These are phyloP conservation scores for Trichoderma sp. DNA, from an alignment of 2,329 filamentous ascomycete genomes.

Conservation along the genomic window DNA sequence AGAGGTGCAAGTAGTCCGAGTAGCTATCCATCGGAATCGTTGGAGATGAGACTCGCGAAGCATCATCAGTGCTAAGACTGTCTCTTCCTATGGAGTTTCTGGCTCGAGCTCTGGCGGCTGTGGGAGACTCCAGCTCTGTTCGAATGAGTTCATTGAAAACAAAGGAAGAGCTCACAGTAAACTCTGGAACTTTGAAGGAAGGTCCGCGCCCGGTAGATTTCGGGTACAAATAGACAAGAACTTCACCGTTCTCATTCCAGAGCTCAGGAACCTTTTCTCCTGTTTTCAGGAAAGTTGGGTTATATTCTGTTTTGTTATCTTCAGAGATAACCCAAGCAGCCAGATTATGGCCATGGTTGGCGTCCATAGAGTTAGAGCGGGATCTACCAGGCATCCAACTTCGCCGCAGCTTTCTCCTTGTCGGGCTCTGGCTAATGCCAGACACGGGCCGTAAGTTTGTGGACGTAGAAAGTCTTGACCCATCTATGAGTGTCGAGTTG, in stretches of 20 bases:
- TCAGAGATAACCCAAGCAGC: slow-evolving; percentile 56
- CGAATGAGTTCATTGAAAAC: slow-evolving; percentile 54
- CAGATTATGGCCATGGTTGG: slow-evolving; percentile 24
- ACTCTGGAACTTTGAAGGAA: slow-evolving; percentile 59
- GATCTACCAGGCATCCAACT: slow-evolving; percentile 56
- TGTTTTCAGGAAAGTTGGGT: slow-evolving; percentile 48
- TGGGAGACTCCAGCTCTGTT: slow-evolving; percentile 39
- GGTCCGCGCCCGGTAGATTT: slow-evolving; percentile 49
- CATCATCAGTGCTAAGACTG: slow-evolving; percentile 50
- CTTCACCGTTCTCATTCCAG: slow-evolving; percentile 60
- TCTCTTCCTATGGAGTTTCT: slow-evolving; percentile 48
- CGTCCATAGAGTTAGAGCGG: slow-evolving; percentile 47
- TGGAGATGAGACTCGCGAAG: slow-evolving; percentile 39
- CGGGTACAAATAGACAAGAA: slow-evolving; percentile 57
- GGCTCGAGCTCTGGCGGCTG: slow-evolving; percentile 34
- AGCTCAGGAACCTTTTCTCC: slow-evolving; percentile 63
- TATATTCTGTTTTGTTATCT: slow-evolving; percentile 54
- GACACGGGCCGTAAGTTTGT: slow-evolving; percentile 30
- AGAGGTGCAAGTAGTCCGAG: slow-evolving; percentile 47
- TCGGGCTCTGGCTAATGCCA: slow-evolving; percentile 43
- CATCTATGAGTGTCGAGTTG: slow-evolving; percentile 30
- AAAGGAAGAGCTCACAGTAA: slow-evolving; percentile 52
- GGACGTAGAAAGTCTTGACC: slow-evolving; percentile 35
- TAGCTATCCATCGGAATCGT: slow-evolving; percentile 36
- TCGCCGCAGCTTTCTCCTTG: slow-evolving; percentile 45